Conservation (phyloP, 192 early-diverging fungal species). For the Coemansia sp. region DNA sequence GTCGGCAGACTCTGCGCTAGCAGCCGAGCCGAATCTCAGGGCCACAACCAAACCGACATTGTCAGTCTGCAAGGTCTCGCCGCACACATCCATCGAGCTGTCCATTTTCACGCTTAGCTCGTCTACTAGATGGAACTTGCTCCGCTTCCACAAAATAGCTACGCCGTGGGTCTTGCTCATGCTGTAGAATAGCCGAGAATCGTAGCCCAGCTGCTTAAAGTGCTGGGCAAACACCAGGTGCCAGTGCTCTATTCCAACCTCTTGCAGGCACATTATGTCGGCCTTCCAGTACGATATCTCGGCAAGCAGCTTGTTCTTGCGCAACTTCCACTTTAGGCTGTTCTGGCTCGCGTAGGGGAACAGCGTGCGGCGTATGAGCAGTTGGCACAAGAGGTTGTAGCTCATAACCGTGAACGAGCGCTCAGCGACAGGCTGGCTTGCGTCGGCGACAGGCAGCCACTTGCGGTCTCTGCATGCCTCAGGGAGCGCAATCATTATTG, state of each 20-base stretch:
- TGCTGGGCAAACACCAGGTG: constrained; percentile 15
- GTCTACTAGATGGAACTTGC: constrained; percentile 25
- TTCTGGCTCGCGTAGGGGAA: constrained; percentile 57
- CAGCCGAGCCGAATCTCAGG: constrained; percentile 8
- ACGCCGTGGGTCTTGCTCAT: constrained; percentile 36
- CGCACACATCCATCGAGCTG: constrained; percentile 19
- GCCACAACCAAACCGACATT: constrained; percentile 41
- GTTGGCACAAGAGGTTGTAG: constrained; percentile 62
- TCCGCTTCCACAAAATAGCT: constrained; percentile 39
- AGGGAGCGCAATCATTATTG: constrained; percentile 10
- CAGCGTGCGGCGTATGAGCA: constrained; percentile 52
- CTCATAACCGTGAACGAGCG: constrained; percentile 54
- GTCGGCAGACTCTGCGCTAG: not conserved
- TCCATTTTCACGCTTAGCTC: constrained; percentile 26
- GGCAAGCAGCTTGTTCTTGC: constrained; percentile 44
- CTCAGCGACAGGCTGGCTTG: not conserved
- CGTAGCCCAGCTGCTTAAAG: constrained; percentile 30
- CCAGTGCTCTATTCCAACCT: constrained; percentile 51
- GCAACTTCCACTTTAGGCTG: constrained; percentile 55
- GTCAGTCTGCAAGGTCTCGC: constrained; percentile 35
- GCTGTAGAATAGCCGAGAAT: constrained; percentile 34
- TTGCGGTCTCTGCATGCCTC: constrained; percentile 22
- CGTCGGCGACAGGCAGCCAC: constrained; percentile 28
- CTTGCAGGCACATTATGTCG: constrained; percentile 61
- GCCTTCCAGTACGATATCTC: constrained; percentile 51